Evolutionary conservation across 805 yeast genomes (phyloP).

Genomic region (Yueomyces sp.): DNA sequence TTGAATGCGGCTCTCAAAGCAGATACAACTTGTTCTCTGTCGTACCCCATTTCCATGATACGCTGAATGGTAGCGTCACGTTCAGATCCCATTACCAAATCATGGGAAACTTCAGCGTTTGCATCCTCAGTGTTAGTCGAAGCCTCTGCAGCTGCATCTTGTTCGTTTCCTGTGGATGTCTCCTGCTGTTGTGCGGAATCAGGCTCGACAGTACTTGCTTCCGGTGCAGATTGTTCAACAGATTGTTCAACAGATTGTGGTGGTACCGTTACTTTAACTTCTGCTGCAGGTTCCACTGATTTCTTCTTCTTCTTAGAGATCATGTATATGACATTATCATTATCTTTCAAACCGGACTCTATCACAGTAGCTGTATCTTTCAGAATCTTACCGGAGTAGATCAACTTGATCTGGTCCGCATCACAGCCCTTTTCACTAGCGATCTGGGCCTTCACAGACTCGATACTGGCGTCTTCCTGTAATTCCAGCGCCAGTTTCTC

Average conservation of each 20-base stretch:
- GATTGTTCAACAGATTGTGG: slow-evolving; percentile 5
- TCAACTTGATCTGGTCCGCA: slow-evolving; percentile 67
- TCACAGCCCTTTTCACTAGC: slow-evolving; percentile 59
- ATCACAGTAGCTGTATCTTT: slow-evolving; percentile 69
- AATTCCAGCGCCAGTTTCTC: slow-evolving; percentile 72
- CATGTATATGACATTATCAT: slow-evolving; percentile 88
- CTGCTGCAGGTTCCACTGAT: slow-evolving; percentile 2
- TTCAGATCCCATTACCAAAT: slow-evolving; percentile 61
- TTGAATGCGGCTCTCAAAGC: slow-evolving; percentile 93
- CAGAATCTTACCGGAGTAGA: slow-evolving; percentile 83
- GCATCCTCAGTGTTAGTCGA: slow-evolving; percentile 5
- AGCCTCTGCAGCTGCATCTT: slow-evolving; percentile 8
- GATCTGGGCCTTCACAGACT: slow-evolving; percentile 58
- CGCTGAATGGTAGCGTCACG: slow-evolving; percentile 67
- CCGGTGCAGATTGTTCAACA: slow-evolving; percentile 16
- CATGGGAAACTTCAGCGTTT: slow-evolving; percentile 14
- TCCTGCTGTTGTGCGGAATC: slow-evolving; percentile 11
- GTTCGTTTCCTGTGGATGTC: slow-evolving; percentile 6
- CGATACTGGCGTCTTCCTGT: slow-evolving; percentile 52
- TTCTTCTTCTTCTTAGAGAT: slow-evolving; percentile 41
- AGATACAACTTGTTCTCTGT: slow-evolving; percentile 70
- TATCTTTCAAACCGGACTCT: slow-evolving; percentile 63
- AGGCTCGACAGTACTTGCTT: slow-evolving; percentile 11
- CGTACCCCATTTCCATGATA: slow-evolving; percentile 94
- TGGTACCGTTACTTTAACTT: slow-evolving; percentile 14